Percentiles rank a stretch among this genome's conserved stretches.
phyloP scores from a whole-genome alignment of 1,139 yeast genomes.

The Pichia kudriavzevii region DNA sequence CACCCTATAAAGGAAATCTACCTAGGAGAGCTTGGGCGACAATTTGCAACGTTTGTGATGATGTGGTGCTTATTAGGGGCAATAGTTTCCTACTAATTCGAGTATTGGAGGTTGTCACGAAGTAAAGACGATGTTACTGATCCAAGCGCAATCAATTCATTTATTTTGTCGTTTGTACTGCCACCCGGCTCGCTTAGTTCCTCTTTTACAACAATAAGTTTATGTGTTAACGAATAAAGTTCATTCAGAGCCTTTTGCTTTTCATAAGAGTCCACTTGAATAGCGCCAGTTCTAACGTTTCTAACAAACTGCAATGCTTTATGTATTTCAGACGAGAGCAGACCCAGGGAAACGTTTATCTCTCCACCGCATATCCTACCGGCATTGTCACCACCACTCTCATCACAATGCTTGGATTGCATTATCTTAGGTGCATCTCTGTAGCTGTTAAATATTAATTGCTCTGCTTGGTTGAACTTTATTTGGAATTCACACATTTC shows the following conservation, averaged over 20 bases:
- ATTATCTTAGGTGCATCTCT: conserved; percentile 4
- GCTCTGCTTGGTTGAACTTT: conserved; percentile 6
- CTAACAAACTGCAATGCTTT: conserved; percentile 9
- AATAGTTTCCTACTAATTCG: conserved; percentile 24
- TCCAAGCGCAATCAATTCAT: conserved; percentile 5
- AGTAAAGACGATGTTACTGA: conserved; percentile 10
- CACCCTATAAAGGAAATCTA: conserved; percentile 52
- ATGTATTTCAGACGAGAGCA: conserved; percentile 5
- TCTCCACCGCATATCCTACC: no score
- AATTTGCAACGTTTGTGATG: conserved; percentile 66
- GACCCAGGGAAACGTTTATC: conserved; percentile 2
- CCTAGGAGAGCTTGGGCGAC: conserved; percentile 47
- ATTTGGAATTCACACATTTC: conserved; percentile 3
- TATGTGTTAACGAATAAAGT: conserved; percentile 5
- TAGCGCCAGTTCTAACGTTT: conserved; percentile 6
- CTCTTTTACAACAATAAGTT: conserved; percentile 2
- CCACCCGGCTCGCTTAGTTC: neutral
- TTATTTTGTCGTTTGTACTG: conserved; percentile 5
- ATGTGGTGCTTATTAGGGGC: conserved; percentile 83
- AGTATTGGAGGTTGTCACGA: conserved; percentile 7
- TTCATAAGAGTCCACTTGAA: conserved; percentile 5
- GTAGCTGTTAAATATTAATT: conserved; percentile 5
- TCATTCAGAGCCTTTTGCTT: conserved; percentile 3
- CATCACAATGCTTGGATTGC: neutral
- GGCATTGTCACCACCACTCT: neutral